Evolutionary conservation across 106 monocot species (phyloP), one percentile per base, ranked within the genome.

Genomic region (Allium sativum): DNA sequence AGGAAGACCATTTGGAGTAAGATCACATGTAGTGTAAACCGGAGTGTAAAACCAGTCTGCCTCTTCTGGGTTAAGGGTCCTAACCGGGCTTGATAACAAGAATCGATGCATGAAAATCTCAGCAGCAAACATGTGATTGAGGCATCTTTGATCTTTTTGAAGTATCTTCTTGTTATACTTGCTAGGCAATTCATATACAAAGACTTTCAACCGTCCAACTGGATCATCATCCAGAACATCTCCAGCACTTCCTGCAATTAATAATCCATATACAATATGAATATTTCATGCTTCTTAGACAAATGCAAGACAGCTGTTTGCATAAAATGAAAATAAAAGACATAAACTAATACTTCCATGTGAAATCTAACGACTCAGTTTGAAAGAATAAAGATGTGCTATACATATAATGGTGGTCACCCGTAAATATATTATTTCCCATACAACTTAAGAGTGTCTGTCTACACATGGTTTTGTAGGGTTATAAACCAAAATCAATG

Each of bases 31-130:
- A 8, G 80, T 64, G 63, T 84, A 84, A 40, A 84, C 84, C 10
- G 85, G 85, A 31, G 85, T 77, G 68, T 85, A 85, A 55, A 85
- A 85, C 85, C 85, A 85, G 69, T 84, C 79, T 7, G 84, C 84
- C 69, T 84, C 79, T 70, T 80, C 84, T 10, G 84, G 79, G 55
- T 84, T 76, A 7, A 84, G 70, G 12, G 84, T 84, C 60, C 84
- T 63, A 14, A 84, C 84, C 16, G 84, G 69, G 66, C 84, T 84
- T 3, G 84, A 80, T 7, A 84, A 63, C 43, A 84, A 70, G 58
- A 84, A 84, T 21, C 73, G 76, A 11, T 84, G 84, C 79, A 80
- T 84, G 66, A 76, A 80, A 41, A 84, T 84, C 61, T 84, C 84
- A 4, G 84, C 79, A 21, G 84, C 84, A 64, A 84, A 84, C 84